Evolutionary conservation across 2,329 filamentous ascomycete genomes (phyloP), one percentile per base, ranked within the genome.

Genomic region (Aspergillus sp.): DNA sequence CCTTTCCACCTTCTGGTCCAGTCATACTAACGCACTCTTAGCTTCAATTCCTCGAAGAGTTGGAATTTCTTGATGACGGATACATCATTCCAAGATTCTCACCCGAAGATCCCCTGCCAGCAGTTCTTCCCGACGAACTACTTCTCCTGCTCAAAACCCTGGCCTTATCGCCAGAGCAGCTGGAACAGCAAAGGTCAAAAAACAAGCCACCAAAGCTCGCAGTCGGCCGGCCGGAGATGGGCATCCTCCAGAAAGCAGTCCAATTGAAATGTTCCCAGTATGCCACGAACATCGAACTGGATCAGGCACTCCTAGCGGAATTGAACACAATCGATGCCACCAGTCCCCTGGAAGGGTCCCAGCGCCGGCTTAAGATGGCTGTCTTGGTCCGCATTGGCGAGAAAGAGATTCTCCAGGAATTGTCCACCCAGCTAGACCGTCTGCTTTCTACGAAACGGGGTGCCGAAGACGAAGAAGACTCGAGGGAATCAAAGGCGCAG

Each of bases 301-400:
- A 84, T 53, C 49, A 68, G 20, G 59, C 73, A 43, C 50, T 74
- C 5, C 60, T 77, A 17, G 51, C 59, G 17, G 56, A 61, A 10
- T 45, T 69, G 54, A 58, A 54, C 50, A 63, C 57, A 46, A 57
- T 49, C 10, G 50, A 54, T 60, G 63, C 49, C 56, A 65, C 62
- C 52, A 59, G 52, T 22, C 39, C 62, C 13, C 57, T 68, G 25
- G 69, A 77, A 44, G 64, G 55, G 44, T 60, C 55, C 9, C 27
- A 49, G 17, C 60, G 60, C 20, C 68, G 70, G 27, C 58, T 65
- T 12, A 71, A 68, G 39, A 86, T 86, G 82, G 86, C 86, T 0
- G 60, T 83, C 19, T 71, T 79, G 44, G 84, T 90, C 32, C 78
- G 87, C 50, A 67, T 83, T 2, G 87, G 86, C 12, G 87, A 91